Evolutionary conservation across 345 rosid species (phyloP), one percentile per base, ranked within the genome.

Genomic region (Populus tremula): DNA sequence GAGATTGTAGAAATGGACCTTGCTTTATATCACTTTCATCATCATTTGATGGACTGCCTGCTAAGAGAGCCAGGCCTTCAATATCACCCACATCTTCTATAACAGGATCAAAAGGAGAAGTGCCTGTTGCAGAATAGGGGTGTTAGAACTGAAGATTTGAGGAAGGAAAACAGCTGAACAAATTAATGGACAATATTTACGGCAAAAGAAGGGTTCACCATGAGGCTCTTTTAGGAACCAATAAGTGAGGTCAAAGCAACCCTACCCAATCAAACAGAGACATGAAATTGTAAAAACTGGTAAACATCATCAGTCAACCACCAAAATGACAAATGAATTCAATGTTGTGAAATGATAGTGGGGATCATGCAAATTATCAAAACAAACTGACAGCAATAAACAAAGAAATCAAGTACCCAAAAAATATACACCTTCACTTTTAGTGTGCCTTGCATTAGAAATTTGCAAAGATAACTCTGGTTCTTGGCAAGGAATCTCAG

Each of bases 201-300:
- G 47, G 41, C 35, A 68, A 49, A 41, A 18, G 25, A 61, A 5
- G 49, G 70, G 23, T 27, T 56, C 35, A 0, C 27, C 63, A 10
- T 13, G 74, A 56, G 9, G 71, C 69, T 70, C 76, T 35, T 33
- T 77, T 25, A 67, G 71, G 38, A 21, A 75, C 56, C 25, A 63
- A 14, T 45, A 11, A 79, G 54, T 45, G 79, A 79, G 50, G 82
- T 71, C 33, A 75, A 78, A 53, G 33, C 80, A 72, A 78, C 69
- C 77, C 84, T 79, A 62, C 77, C 84, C 71, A 71, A 31, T 82
- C 86, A 84, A 59, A 77, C 82, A 69, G 2, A 25, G 1, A 61
- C 29, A 59, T 17, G 62, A 56, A 68, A 0, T 27, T 73, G 72
- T 67, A 67, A 67, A 53, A 67, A 20, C 41, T 36, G 63, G 39